Evolutionary conservation across 2,329 filamentous ascomycete genomes (phyloP), one percentile per base, ranked within the genome.

Genomic region (Taxawa tesnikishii): DNA sequence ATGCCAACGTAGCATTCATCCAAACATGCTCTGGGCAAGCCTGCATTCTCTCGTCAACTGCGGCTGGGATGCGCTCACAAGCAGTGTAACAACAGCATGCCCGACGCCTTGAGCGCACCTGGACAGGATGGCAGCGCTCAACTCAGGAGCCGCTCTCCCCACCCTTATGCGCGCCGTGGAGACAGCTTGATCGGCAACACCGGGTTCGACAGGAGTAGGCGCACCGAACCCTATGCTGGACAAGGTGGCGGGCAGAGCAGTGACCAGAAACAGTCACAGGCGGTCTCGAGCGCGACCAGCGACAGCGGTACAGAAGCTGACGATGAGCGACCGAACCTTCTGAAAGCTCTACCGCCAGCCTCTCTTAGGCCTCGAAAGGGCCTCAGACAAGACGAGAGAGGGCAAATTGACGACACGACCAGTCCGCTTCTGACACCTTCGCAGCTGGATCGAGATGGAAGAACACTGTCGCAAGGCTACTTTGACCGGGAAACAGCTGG

Each of bases 281-380:
- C 41, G 37, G 30, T 32, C 31, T 73, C 71, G 4, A 65, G 68
- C 1, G 68, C 75, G 2, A 73, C 72, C 8, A 94, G 83, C 54
- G 87, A 94, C 44, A 94, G 85, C 53, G 88, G 88, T 15, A 93
- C 87, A 12, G 88, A 96, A 53, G 88, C 88, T 24, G 88, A 94
- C 48, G 88, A 96, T 59, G 88, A 96, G 55, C 81, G 87, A 67
- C 65, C 26, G 54, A 60, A 8, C 4, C 78, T 88, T 44, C 65
- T 94, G 35, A 90, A 80, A 53, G 81, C 85, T 1, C 61, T 94
- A 14, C 87, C 88, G 1, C 83, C 87, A 3, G 82, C 87, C 2
- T 78, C 69, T n/a, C 45, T 68, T 6, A 70, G 75, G 38, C 66
- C 74, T 18, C 78, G 81, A 50, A 94, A 94, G 58, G 87, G 85